Percentiles rank a stretch among this genome's conserved stretches.
phyloP scores from a whole-genome alignment of 2,329 filamentous ascomycete genomes.

The Penicillium psychrosexuale region DNA sequence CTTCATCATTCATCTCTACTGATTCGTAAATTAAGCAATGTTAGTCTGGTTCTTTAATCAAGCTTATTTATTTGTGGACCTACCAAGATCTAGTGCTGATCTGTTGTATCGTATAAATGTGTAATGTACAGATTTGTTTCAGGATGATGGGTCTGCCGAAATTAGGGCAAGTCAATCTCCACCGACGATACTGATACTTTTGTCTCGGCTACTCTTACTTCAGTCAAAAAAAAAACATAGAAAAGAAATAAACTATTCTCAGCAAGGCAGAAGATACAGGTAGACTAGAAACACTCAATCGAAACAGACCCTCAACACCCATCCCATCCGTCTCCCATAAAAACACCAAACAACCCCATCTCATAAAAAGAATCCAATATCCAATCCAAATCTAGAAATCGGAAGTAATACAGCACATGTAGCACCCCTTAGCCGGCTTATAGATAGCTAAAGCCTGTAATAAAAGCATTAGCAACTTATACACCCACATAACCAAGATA shows the following conservation, averaged over 20 bases:
- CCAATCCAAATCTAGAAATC: conserved; percentile 1
- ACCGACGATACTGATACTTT: background rate
- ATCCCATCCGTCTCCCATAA: background rate
- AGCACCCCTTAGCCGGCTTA: conserved; percentile 14
- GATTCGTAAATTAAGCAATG: background rate
- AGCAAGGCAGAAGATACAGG: background rate
- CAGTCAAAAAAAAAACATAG: background rate
- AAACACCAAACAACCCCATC: background rate
- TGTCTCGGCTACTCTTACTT: background rate
- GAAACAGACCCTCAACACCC: background rate
- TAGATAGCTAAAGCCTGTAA: conserved; percentile 1
- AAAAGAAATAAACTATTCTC: background rate
- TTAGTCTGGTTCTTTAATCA: background rate
- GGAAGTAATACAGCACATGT: conserved; percentile 14
- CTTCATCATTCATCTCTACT: background rate
- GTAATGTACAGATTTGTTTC: background rate
- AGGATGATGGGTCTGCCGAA: background rate
- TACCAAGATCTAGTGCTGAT: background rate
- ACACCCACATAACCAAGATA: background rate
- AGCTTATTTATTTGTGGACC: background rate
- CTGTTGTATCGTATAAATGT: too few species aligned
- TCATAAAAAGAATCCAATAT: background rate
- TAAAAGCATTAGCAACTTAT: background rate
- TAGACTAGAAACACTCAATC: background rate
- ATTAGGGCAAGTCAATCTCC: background rate